phyloP scores from a whole-genome alignment of 192 early-diverging fungal genomes.

The Linnemannia elongata region DNA sequence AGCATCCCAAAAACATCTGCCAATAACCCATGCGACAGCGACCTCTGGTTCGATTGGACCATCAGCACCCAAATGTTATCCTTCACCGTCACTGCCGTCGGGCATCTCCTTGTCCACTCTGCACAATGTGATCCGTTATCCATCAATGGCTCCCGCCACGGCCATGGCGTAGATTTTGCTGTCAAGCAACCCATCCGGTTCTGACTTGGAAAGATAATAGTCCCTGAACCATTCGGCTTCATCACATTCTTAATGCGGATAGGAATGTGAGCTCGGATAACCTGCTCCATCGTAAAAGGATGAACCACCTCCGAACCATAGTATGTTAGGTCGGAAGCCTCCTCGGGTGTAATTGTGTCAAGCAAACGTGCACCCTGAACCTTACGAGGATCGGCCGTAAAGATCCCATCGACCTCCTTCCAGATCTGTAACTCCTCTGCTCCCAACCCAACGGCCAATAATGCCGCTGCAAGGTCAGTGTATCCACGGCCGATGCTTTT shows the following conservation, averaged over 20 bases:
- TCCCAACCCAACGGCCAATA: constrained; percentile 89
- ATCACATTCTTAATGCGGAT: constrained; percentile 99
- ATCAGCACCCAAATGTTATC: constrained; percentile 94
- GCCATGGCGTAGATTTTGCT: constrained; percentile 60
- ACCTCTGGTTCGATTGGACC: constrained; percentile 96
- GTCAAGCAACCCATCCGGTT: constrained; percentile 61
- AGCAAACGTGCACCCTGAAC: constrained; percentile 87
- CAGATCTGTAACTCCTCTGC: constrained; percentile 98
- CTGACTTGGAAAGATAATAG: constrained; percentile 90
- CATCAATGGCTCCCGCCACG: not conserved
- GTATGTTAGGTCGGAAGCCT: constrained; percentile 97
- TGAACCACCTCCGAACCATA: constrained; percentile 97
- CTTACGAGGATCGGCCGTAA: constrained; percentile 99
- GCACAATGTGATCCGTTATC: constrained; percentile 55
- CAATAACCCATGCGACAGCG: constrained; percentile 95
- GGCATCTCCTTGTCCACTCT: constrained; percentile 79
- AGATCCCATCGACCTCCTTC: constrained; percentile 99
- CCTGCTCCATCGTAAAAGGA: constrained; percentile 99
- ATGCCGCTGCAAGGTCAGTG: constrained; percentile 96
- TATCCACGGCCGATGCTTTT: constrained; percentile 96
- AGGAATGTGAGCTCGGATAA: constrained; percentile 94
- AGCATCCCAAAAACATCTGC: constrained; percentile 93
- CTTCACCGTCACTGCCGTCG: constrained; percentile 98
- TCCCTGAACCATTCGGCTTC: constrained; percentile 89
- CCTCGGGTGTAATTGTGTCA: constrained; percentile 94